Conservation (phyloP, 495 filamentous ascomycete species). For the Penicillium simplicissimum region DNA sequence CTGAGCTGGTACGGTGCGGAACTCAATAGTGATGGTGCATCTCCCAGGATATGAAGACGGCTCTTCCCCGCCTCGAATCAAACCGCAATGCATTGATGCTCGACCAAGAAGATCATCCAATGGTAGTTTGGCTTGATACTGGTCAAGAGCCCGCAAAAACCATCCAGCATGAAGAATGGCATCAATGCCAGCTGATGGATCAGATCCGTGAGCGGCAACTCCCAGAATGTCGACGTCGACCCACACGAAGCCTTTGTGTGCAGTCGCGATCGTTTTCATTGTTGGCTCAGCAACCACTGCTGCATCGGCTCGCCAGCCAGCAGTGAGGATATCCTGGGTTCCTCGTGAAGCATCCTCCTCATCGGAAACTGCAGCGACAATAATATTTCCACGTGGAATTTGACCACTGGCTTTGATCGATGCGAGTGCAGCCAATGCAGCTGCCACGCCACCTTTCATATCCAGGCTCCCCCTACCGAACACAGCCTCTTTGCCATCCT, state of each 20-base stretch:
- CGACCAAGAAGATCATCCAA: slow-evolving; percentile 34
- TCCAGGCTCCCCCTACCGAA: slow-evolving; percentile 47
- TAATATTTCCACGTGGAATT: slow-evolving; percentile 41
- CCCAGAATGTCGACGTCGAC: slow-evolving; percentile 47
- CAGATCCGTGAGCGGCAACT: slow-evolving; percentile 49
- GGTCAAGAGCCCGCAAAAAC: slow-evolving; percentile 43
- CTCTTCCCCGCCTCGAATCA: slow-evolving; percentile 50
- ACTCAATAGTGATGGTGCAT: slow-evolving; percentile 46
- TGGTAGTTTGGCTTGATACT: slow-evolving; percentile 35
- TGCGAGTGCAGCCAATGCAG: slow-evolving; percentile 37
- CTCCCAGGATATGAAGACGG: slow-evolving; percentile 47
- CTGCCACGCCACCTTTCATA: slow-evolving; percentile 52
- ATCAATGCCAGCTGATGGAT: slow-evolving; percentile 40
- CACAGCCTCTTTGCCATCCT: slow-evolving; percentile 37
- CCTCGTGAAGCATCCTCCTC: slow-evolving; percentile 49
- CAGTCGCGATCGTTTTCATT: slow-evolving; percentile 31
- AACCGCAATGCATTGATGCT: slow-evolving; percentile 44
- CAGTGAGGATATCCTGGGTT: slow-evolving; percentile 44
- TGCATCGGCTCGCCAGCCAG: slow-evolving; percentile 50
- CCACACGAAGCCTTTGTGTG: slow-evolving; percentile 53
- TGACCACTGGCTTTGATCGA: slow-evolving; percentile 29
- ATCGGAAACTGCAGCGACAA: slow-evolving; percentile 50
- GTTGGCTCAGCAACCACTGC: slow-evolving; percentile 49
- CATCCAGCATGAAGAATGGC: slow-evolving; percentile 46
- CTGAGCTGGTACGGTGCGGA: slow-evolving; percentile 45